Conservation (phyloP, 805 yeast species). For the Zygosaccharomyces lentus region DNA sequence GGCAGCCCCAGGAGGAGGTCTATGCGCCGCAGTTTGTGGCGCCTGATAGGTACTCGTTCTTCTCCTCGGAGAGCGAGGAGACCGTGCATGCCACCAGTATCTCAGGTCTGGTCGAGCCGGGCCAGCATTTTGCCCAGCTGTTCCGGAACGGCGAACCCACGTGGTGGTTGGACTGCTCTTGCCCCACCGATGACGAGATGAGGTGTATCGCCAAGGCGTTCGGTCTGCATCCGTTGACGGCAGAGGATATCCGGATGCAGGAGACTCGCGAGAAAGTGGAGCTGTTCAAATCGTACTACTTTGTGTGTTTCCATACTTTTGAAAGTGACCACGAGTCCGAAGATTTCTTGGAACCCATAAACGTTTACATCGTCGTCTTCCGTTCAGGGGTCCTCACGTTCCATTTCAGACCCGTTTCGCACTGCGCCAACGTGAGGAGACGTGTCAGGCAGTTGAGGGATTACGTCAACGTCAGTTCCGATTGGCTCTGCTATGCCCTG, state of each 20-base stretch:
- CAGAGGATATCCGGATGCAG: slow-evolving; percentile 94
- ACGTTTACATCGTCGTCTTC: slow-evolving; percentile 69
- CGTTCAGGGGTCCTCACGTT: slow-evolving; percentile 63
- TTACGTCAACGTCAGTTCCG: slow-evolving; percentile 72
- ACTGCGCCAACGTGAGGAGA: slow-evolving; percentile 74
- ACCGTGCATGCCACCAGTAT: slow-evolving; percentile 88
- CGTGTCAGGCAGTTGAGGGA: slow-evolving; percentile 76
- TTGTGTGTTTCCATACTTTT: slow-evolving; percentile 95
- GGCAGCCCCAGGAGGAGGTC: slow-evolving; percentile 4
- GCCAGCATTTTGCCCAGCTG: slow-evolving; percentile 60
- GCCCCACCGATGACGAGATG: slow-evolving; percentile 96
- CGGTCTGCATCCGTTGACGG: slow-evolving; percentile 96
- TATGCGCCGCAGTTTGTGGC: slow-evolving; percentile 26
- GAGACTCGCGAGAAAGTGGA: slow-evolving; percentile 98
- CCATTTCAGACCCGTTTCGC: slow-evolving; percentile 64
- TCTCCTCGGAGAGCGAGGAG: slow-evolving; percentile 75
- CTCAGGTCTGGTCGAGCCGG: slow-evolving; percentile 66
- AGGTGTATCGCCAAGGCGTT: slow-evolving; percentile 86
- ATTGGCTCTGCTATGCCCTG: slow-evolving; percentile 78
- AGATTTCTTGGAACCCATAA: slow-evolving; percentile 77
- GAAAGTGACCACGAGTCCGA: slow-evolving; percentile 77
- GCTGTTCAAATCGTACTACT: slow-evolving; percentile 81
- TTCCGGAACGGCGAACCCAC: slow-evolving; percentile 70
- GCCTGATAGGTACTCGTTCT: slow-evolving; percentile 81
- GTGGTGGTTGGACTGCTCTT: slow-evolving; percentile 95